Evolutionary conservation across 2,329 filamentous ascomycete species (phyloP), one percentile per base, ranked within the genome.

Genomic region (Raffaelea albimanens): DNA sequence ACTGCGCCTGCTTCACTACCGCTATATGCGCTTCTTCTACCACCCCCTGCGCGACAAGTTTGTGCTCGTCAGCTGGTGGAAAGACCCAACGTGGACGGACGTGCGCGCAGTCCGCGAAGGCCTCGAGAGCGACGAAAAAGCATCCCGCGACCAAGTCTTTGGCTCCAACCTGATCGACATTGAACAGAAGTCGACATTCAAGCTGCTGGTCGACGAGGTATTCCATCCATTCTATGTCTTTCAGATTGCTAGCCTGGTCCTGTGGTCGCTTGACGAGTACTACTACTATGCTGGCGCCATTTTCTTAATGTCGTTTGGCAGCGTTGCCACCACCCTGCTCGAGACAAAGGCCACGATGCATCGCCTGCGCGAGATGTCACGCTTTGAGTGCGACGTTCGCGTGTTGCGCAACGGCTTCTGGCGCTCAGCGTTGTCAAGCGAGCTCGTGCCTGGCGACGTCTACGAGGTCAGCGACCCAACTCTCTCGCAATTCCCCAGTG

Each of bases 191-290:
- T 82, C 86, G 1, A 76, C 84, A 16, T 75, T 80, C 1, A 87
- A 94, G 59, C 77, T 98, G 43, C 73, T 98, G 14, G 73, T 95
- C 19, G 91, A 98, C 57, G 93, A 98, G 70, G 89, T 87, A 19
- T 89, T 98, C 58, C 93, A 98, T 61, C 94, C 93, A 0, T 98
- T 98, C 63, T 98, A 98, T 63, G 85, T 98, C 48, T 98, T 98
- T 61, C 93, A 98, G 66, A 83, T 97, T 58, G 91, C 90, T 43
- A 97, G 93, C 70, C 71, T 98, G 55, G 67, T 95, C 38, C 78
- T 98, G 3, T 98, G 93, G 93, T 96, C 91, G 10, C 62, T 96
- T 56, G 93, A 98, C 60, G 76, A 94, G 58, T 98, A 98, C 64
- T 98, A 96, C 63, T 98, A 97, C 68, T 98, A 98, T 65, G 93